phyloP scores from a whole-genome alignment of 257 asterid species.

The Solanum chaucha region DNA sequence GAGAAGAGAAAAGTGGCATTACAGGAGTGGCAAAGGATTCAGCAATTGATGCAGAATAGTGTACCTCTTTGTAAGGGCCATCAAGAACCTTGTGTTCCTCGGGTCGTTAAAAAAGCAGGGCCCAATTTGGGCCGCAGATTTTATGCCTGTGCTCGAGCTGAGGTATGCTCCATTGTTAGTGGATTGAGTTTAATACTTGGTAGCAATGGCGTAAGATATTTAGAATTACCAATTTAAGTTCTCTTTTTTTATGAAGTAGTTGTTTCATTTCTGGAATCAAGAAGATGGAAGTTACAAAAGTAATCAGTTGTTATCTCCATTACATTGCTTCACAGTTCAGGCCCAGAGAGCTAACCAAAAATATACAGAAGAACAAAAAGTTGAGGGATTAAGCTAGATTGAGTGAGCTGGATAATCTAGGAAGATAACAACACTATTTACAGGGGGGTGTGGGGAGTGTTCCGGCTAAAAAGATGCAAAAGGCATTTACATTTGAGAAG shows the following conservation, averaged over 20 bases:
- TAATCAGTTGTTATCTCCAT: not conserved
- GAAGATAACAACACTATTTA: not conserved
- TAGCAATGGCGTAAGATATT: not conserved
- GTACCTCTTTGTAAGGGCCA: constrained; percentile 95
- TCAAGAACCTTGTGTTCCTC: constrained; percentile 80
- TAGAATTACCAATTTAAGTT: not conserved
- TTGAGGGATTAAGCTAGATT: not conserved
- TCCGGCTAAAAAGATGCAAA: not conserved
- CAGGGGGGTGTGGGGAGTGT: not conserved
- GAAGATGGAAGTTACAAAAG: not conserved
- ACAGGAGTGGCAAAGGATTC: constrained; percentile 96
- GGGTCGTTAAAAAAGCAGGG: constrained; percentile 88
- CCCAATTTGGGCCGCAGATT: constrained; percentile 77
- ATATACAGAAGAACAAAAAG: not conserved
- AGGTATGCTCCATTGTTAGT: constrained; percentile 36
- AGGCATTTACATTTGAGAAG: not conserved
- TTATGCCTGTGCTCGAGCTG: constrained; percentile 90
- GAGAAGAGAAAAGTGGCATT: constrained; percentile 41
- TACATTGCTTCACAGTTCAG: not conserved
- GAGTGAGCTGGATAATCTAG: not conserved
- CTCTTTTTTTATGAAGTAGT: not conserved
- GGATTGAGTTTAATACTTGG: not conserved
- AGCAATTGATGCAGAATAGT: constrained; percentile 75
- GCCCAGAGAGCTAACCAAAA: not conserved
- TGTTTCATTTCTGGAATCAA: not conserved